Percentiles rank a stretch among this genome's conserved stretches.
Evolutionary conservation across 2,329 filamentous ascomycete species (phyloP).

Genomic region (Aspergillus vadensis): DNA sequence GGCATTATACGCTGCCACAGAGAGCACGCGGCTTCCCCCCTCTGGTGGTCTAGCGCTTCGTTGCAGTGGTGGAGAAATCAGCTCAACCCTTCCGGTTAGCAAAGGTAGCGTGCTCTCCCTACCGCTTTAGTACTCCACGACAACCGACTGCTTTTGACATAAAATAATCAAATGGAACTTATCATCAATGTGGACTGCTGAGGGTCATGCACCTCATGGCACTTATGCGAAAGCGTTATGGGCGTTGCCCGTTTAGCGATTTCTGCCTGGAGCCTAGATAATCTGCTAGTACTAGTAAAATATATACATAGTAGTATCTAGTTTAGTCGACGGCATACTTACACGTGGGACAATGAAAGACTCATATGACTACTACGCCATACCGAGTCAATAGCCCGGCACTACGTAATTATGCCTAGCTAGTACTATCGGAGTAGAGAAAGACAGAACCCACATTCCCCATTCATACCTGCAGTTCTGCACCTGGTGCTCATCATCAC

Average conservation of each 20-base stretch:
- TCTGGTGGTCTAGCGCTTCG: not conserved
- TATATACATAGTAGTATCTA: not conserved
- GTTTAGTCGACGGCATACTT: not conserved
- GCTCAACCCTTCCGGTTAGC: not conserved
- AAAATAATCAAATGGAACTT: too few relatives aligned
- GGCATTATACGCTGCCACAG: not conserved
- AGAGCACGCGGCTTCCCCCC: not conserved
- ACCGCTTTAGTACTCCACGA: not conserved
- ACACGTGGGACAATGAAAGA: slow-evolving; percentile 2
- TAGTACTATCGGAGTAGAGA: not conserved
- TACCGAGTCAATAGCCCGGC: slow-evolving; percentile 4
- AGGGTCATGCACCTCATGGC: not conserved
- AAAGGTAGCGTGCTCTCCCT: not conserved
- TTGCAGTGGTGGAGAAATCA: not conserved
- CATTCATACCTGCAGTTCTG: not conserved
- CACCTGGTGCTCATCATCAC: not conserved
- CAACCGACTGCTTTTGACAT: too few relatives aligned
- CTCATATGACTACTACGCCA: not conserved
- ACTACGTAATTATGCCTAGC: slow-evolving; percentile 1
- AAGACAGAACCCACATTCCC: slow-evolving; percentile 2
- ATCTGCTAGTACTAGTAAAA: too few relatives aligned
- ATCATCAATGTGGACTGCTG: too few relatives aligned
- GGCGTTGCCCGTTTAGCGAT: not conserved
- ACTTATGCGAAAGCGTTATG: not conserved
- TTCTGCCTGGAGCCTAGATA: not conserved